Evolutionary conservation across 2,329 filamentous ascomycete species (phyloP), one percentile per base, ranked within the genome.

Genomic region (Ilyonectria sp.): DNA sequence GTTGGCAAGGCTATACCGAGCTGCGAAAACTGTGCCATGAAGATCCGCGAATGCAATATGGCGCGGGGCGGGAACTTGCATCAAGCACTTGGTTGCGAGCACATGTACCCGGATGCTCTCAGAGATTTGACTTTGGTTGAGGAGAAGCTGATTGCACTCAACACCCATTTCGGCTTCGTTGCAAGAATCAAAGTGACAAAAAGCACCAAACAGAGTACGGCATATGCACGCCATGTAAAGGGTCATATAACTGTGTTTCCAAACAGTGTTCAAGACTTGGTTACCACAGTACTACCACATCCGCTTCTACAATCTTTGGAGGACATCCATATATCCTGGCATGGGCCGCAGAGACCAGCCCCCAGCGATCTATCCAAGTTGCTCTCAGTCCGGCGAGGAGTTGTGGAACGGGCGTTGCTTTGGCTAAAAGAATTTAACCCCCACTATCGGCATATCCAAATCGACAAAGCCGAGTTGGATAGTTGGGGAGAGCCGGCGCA

Each of bases 161-260:
- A 23, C 23, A 23, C 23, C 23, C 4, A 23, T 23, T 23, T 23
- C 23, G 23, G 23, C 23, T 23, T 23, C 23, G 23, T 23, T 23
- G 3, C 3, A 23, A 23, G 23, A 23, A 23, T 23, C 3, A 23
- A 23, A 23, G 23, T 23, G 4, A 23, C 3, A 23, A 23, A 3
- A 23, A 23, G 23, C 23, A 23, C 23, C 3, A 23, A 23, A 23
- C 4, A 23, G 23, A 23, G 23, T 23, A 23, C 23, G 4, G 23
- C 23, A 23, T 23, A 23, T 7, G 33, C 6, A 26, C 10, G 43
- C 1, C 43, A 65, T 23, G 23, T 65, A 1, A 63, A 53, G 15
- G 56, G 62, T 6, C 33, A 65, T 15, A 65, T 65, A n/a, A 49
- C 40, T 11, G 23, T 65, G 3, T 65, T 65, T 33, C 56, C 56